Percentiles rank a stretch among this genome's conserved stretches.
phyloP scores from a whole-genome alignment of 1,284 basidiomycete species.

The Cutaneotrichosporon cavernicola region DNA sequence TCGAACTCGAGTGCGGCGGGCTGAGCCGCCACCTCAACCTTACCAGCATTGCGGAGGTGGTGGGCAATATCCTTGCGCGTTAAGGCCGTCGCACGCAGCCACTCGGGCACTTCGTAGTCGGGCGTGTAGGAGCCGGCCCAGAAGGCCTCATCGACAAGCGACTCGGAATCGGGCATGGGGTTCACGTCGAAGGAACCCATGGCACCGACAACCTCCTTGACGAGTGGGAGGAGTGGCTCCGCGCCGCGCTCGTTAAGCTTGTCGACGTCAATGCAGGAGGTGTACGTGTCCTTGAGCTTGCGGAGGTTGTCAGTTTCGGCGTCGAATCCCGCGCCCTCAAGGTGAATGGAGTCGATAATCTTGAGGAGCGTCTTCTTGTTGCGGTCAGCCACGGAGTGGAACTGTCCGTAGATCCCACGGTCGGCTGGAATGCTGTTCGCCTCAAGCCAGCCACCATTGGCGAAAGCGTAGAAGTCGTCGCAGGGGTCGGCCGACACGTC shows the following conservation, averaged over 20 bases:
- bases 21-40: not conserved
- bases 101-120: conserved; percentile 37
- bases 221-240: conserved; percentile 54
- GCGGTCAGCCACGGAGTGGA: conserved; percentile 52
- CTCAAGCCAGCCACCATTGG: conserved; percentile 76
- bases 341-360: conserved; percentile 49
- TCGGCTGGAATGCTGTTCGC: conserved; percentile 79
- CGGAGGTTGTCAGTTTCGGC: conserved; percentile 67
- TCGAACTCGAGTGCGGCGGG: not conserved
- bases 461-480: conserved; percentile 90
- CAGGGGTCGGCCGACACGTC: conserved; percentile 86
- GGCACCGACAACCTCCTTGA: conserved; percentile 49
- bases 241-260: conserved; percentile 54
- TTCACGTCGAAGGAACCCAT: conserved; percentile 47
- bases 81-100: conserved; percentile 29
- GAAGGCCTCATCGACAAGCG: conserved; percentile 13
- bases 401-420: conserved; percentile 62
- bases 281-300: conserved; percentile 78
- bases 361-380: conserved; percentile 54
- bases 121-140: conserved; percentile 42
- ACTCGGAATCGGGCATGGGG: conserved; percentile 30
- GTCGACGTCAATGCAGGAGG: conserved; percentile 75
- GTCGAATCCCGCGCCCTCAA: conserved; percentile 13
- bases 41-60: not conserved
- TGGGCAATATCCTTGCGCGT: not conserved